Conservation (phyloP, 176 grass and related monocot genomes). For the Chloris gayana region DNA sequence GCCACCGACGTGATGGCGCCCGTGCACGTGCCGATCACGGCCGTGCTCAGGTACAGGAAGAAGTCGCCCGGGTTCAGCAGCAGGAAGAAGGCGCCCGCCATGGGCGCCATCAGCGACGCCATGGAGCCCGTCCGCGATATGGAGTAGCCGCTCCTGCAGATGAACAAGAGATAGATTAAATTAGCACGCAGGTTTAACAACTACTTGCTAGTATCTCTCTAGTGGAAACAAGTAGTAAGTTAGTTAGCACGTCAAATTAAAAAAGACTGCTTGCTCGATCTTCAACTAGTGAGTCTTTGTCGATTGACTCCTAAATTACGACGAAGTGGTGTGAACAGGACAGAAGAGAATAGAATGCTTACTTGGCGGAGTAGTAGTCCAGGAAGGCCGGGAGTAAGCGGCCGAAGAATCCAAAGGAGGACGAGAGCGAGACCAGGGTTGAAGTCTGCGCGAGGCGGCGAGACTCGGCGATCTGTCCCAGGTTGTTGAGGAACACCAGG, state of each 20-base stretch:
- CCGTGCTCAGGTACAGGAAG: slow-evolving; percentile 72
- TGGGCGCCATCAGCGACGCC: slow-evolving; percentile 89
- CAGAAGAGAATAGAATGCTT: slow-evolving; percentile 59
- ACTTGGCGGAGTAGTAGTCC: slow-evolving; percentile 91
- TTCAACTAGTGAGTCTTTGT: slow-evolving; percentile 21
- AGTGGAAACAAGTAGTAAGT: slow-evolving; percentile 11
- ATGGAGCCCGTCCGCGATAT: slow-evolving; percentile 80
- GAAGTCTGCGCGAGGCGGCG: slow-evolving; percentile 61
- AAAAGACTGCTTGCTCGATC: slow-evolving; percentile 26
- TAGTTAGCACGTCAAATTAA: slow-evolving; percentile 23
- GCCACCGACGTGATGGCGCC: slow-evolving; percentile 91
- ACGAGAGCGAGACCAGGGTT: slow-evolving; percentile 87
- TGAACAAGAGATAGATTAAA: not conserved
- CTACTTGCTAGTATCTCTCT: no score
- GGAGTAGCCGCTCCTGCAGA: slow-evolving; percentile 55
- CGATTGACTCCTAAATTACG: not conserved
- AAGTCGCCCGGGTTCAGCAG: slow-evolving; percentile 58
- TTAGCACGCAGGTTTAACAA: not conserved
- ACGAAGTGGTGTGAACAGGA: slow-evolving; percentile 27
- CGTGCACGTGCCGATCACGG: slow-evolving; percentile 81
- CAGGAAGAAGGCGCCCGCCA: slow-evolving; percentile 82
- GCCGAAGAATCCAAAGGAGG: slow-evolving; percentile 98
- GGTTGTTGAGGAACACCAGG: slow-evolving; percentile 91
- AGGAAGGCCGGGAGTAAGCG: slow-evolving; percentile 81
- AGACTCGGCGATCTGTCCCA: slow-evolving; percentile 95